Evolutionary conservation across 139 green algal species (phyloP).

Genomic region (Mychonastes homosphaera): DNA sequence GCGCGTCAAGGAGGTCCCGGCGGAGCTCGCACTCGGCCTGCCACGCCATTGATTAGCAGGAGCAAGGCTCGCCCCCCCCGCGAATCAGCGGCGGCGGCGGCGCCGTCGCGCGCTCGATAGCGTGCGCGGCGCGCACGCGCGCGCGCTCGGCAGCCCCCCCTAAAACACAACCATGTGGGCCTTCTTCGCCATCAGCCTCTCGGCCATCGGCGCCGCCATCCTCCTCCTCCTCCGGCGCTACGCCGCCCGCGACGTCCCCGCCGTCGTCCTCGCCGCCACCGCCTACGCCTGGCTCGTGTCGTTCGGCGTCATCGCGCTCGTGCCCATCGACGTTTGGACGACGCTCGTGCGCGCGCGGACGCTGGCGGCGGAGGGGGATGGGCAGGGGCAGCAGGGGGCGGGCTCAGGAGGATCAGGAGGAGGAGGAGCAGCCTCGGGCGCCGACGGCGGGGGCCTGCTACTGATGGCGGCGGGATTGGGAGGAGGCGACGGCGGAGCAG

Average conservation of each 20-base stretch:
- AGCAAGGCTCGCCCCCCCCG: no score
- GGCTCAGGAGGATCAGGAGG: no score
- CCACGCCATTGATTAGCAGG: no score
- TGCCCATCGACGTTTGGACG: constrained; percentile 71
- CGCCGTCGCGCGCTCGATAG: no score
- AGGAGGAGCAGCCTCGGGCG: not conserved
- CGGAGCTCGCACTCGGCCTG: no score
- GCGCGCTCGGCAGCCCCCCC: no score
- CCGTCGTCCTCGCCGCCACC: constrained; percentile 38
- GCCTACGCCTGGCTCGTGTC: constrained; percentile 71
- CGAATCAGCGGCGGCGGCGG: no score
- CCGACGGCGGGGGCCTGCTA: not conserved
- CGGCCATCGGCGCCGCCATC: constrained; percentile 22
- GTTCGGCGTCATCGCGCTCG: constrained; percentile 69
- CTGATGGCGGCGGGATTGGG: not conserved
- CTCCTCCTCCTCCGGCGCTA: constrained; percentile 34
- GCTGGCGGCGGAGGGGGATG: not conserved
- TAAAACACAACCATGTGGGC: no score
- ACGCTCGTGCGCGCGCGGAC: constrained; percentile 21
- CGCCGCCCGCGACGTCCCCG: constrained; percentile 38
- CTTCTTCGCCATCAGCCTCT: constrained; percentile 31
- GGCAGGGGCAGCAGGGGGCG: not conserved
- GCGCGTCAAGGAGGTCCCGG: no score
- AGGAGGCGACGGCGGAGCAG: no score
- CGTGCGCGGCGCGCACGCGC: no score